Evolutionary conservation across 345 rosid species (phyloP).

Genomic region (Aegle marmelos): DNA sequence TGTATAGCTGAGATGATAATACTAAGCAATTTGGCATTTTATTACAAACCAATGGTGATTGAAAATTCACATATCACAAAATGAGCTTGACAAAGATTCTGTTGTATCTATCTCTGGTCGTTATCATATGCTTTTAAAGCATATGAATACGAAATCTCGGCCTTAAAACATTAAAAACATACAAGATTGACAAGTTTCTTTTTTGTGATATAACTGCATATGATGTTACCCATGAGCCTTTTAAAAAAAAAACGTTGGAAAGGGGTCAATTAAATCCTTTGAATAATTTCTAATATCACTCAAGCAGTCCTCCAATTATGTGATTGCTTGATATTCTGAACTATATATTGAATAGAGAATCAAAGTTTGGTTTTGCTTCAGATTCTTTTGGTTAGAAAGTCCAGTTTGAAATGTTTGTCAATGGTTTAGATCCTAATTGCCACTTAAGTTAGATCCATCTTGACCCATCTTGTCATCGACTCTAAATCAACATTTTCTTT

Average conservation of each 20-base stretch:
- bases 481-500: background rate
- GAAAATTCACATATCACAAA: background rate
- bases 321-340: background rate
- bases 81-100: background rate
- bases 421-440: background rate
- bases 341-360: background rate
- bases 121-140: background rate
- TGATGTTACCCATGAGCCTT: background rate
- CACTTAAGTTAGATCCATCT: background rate
- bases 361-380: background rate
- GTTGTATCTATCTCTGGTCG: too few relatives aligned
- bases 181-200: background rate
- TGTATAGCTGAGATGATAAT: background rate
- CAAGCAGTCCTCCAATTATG: background rate
- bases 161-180: background rate
- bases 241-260: background rate
- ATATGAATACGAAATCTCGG: background rate
- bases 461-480: background rate
- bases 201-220: background rate
- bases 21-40: background rate
- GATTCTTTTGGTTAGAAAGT: background rate
- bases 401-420: background rate
- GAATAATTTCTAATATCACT: background rate
- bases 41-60: background rate
- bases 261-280: background rate